A percentile compares a stretch with the other conserved stretches of the same genome.
Conservation (phyloP, 768 basidiomycete species). For the Holtermannia corniformis region DNA sequence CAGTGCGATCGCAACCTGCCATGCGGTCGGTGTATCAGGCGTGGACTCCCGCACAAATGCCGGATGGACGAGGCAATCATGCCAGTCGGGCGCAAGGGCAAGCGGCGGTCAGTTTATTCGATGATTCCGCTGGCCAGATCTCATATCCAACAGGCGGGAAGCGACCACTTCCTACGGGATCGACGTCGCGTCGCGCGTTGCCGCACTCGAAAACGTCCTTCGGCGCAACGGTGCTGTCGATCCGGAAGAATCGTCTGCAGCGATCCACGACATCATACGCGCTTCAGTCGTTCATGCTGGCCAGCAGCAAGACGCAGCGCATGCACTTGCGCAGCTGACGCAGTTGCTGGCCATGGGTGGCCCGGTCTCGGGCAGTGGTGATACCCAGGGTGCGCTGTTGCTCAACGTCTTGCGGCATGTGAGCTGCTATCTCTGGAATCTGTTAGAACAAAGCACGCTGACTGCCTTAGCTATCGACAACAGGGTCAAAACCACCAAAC, state of each 20-base stretch:
- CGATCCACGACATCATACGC: slow-evolving; percentile 28
- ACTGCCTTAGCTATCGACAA: background rate
- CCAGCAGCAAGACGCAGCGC: slow-evolving; percentile 23
- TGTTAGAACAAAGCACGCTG: background rate
- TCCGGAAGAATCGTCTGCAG: slow-evolving; percentile 22
- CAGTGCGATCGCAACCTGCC: slow-evolving; percentile 39
- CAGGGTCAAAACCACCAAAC: background rate
- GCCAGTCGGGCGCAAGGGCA: slow-evolving; percentile 23
- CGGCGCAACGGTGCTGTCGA: slow-evolving; percentile 29
- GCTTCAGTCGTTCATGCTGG: slow-evolving; percentile 25
- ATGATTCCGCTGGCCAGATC: background rate
- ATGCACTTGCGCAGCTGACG: slow-evolving; percentile 27
- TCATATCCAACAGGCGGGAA: slow-evolving; percentile 4
- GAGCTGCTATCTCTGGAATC: background rate
- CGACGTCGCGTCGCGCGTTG: slow-evolving; percentile 23
- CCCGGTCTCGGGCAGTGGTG: slow-evolving; percentile 20
- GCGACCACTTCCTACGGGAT: slow-evolving; percentile 23
- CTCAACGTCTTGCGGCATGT: slow-evolving; percentile 35
- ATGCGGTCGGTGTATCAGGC: slow-evolving; percentile 34
- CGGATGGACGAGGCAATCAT: slow-evolving; percentile 29
- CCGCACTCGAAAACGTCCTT: slow-evolving; percentile 32
- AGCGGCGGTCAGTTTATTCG: slow-evolving; percentile 7
- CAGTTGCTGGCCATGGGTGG: slow-evolving; percentile 12
- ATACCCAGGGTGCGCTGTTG: slow-evolving; percentile 22
- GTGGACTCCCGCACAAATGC: slow-evolving; percentile 34